These are phyloP conservation scores for Leonotis leonurus DNA, from an alignment of 257 asterid genomes.

Conservation along the genomic window DNA sequence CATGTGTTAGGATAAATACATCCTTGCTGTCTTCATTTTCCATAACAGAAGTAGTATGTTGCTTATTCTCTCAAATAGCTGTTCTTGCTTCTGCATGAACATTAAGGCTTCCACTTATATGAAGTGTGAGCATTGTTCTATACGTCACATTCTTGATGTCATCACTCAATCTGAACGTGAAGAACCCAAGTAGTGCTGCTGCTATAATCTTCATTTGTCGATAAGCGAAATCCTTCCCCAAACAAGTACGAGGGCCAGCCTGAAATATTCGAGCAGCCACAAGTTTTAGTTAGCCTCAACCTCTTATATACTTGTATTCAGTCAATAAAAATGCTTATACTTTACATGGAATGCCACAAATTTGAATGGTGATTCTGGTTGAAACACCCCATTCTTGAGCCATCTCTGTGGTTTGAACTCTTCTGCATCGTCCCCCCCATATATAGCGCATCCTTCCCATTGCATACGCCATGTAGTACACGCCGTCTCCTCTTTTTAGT, in stretches of 20 bases:
- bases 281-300: background rate
- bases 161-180: slow-evolving; percentile 42
- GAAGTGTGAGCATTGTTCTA: slow-evolving; percentile 66
- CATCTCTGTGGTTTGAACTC: slow-evolving; percentile 68
- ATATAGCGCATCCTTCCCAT: slow-evolving; percentile 66
- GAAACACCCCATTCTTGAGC: slow-evolving; percentile 53
- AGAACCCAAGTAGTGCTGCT: slow-evolving; percentile 43
- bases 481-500: slow-evolving; percentile 57
- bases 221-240: slow-evolving; percentile 65
- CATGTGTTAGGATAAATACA: background rate
- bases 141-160: slow-evolving; percentile 39
- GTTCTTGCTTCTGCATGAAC: slow-evolving; percentile 39
- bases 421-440: slow-evolving; percentile 73
- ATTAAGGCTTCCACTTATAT: slow-evolving; percentile 51
- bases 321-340: background rate
- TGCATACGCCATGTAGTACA: slow-evolving; percentile 53
- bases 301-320: background rate
- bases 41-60: too few species aligned
- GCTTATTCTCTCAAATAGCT: too few species aligned
- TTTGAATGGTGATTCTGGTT: slow-evolving; percentile 64
- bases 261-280: slow-evolving; percentile 13
- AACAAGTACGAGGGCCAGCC: slow-evolving; percentile 68
- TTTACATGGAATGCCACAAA: slow-evolving; percentile 63
- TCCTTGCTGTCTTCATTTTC: too few species aligned
- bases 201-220: slow-evolving; percentile 65